phyloP scores from a whole-genome alignment of 768 basidiomycete genomes.

The Chalciporus chontae region DNA sequence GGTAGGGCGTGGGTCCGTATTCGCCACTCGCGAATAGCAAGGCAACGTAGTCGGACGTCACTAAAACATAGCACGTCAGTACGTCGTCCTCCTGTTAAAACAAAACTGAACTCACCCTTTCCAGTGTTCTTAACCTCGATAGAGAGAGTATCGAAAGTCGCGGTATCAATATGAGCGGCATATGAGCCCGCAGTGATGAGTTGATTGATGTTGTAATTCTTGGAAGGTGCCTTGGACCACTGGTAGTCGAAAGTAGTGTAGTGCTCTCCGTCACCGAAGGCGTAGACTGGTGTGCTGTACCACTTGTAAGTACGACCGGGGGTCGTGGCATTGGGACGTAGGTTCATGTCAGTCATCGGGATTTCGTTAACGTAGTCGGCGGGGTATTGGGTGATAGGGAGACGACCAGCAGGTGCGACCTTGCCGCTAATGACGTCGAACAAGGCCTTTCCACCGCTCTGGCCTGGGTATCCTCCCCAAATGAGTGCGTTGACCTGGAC shows the following conservation, averaged over 20 bases:
- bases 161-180: slow-evolving; percentile 37
- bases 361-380: slow-evolving; percentile 44
- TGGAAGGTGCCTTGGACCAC: slow-evolving; percentile 36
- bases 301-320: slow-evolving; percentile 60
- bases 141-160: slow-evolving; percentile 46
- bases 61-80: slow-evolving; percentile 1
- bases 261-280: slow-evolving; percentile 53
- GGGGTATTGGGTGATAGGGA: slow-evolving; percentile 53
- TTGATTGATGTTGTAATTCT: slow-evolving; percentile 39
- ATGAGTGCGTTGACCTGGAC: slow-evolving; percentile 46
- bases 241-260: slow-evolving; percentile 46
- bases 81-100: background rate
- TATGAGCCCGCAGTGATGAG: slow-evolving; percentile 31
- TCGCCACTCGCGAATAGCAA: slow-evolving; percentile 48
- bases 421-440: slow-evolving; percentile 52
- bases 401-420: slow-evolving; percentile 51
- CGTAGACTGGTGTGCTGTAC: slow-evolving; percentile 51
- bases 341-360: slow-evolving; percentile 56
- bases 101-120: slow-evolving; percentile 7
- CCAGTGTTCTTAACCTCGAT: slow-evolving; percentile 49
- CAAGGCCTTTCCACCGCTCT: slow-evolving; percentile 46
- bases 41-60: slow-evolving; percentile 52
- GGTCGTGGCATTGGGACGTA: slow-evolving; percentile 45
- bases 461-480: slow-evolving; percentile 46
- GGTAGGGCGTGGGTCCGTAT: slow-evolving; percentile 47